phyloP scores from a whole-genome alignment of 2,329 filamentous ascomycete genomes.

The Trichoderma polysporum region DNA sequence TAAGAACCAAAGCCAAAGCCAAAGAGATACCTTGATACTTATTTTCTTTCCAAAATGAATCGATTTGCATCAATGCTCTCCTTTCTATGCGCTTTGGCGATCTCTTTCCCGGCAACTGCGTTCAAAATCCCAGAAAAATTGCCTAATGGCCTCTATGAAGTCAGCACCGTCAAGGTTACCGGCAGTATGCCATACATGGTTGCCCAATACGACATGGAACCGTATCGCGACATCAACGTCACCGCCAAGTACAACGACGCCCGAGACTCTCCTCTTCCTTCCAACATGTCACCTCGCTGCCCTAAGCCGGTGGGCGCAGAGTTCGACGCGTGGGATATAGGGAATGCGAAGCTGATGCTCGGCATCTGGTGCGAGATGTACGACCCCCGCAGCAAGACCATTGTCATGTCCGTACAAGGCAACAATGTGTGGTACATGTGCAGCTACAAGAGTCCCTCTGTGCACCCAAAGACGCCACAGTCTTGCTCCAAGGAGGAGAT shows the following conservation, averaged over 20 bases:
- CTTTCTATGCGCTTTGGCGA: neutral
- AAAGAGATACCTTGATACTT: neutral
- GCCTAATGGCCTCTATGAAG: neutral
- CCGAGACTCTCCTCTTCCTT: neutral
- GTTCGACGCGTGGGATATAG: neutral
- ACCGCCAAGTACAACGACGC: neutral
- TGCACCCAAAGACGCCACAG: neutral
- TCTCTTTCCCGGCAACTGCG: neutral
- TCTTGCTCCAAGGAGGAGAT: neutral
- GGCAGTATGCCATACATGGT: neutral
- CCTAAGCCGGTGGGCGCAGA: neutral
- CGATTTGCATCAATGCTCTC: neutral
- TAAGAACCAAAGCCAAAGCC: too few relatives aligned
- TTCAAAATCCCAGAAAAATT: neutral
- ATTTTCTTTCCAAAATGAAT: neutral
- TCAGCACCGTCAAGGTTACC: neutral
- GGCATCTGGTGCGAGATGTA: slow-evolving; percentile 20
- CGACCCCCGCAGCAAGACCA: neutral
- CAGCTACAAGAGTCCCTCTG: neutral
- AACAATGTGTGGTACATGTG: slow-evolving; percentile 17
- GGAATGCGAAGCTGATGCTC: slow-evolving; percentile 13
- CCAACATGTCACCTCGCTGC: neutral
- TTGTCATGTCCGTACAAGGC: slow-evolving; percentile 11
- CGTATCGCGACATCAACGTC: neutral
- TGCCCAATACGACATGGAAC: neutral